These are phyloP conservation scores for Podaxis pistillaris DNA, from an alignment of 768 basidiomycete species.

Conservation along the genomic window DNA sequence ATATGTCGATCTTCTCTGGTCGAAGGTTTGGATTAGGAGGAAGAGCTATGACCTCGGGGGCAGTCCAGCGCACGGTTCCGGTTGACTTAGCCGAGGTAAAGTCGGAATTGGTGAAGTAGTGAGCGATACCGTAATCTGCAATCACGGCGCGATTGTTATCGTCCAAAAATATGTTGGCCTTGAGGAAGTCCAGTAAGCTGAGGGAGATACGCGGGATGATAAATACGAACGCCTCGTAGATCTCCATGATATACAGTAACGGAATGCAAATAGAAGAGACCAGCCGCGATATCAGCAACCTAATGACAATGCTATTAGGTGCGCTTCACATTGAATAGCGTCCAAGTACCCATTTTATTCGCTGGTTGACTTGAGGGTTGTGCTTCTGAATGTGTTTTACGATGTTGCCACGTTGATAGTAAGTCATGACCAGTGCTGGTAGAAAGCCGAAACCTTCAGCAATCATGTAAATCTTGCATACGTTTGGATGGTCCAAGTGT, in stretches of 20 bases:
- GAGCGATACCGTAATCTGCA: conserved; percentile 27
- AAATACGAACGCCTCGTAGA: conserved; percentile 21
- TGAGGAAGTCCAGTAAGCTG: background rate
- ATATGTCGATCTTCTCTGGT: conserved; percentile 23
- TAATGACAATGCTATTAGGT: background rate
- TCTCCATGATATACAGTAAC: conserved; percentile 26
- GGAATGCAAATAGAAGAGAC: conserved; percentile 25
- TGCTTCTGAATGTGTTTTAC: conserved; percentile 18
- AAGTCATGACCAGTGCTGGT: conserved; percentile 25
- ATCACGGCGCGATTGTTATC: conserved; percentile 21
- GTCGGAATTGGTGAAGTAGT: conserved; percentile 21
- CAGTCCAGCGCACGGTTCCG: conserved; percentile 28
- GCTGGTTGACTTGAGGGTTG: background rate
- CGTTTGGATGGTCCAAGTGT: conserved; percentile 20
- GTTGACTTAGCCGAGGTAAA: conserved; percentile 24
- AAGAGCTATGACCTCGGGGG: conserved; percentile 30
- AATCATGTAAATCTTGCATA: conserved; percentile 22
- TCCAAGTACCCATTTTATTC: conserved; percentile 9
- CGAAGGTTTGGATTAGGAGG: conserved; percentile 15
- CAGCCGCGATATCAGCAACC: conserved; percentile 15
- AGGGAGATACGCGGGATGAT: background rate
- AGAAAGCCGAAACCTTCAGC: conserved; percentile 18
- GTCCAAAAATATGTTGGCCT: conserved; percentile 30
- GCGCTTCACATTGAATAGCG: background rate
- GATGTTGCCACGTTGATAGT: conserved; percentile 23